Evolutionary conservation across 2,329 filamentous ascomycete species (phyloP), one percentile per base, ranked within the genome.

Genomic region (Myriosclerotinia curreyana): DNA sequence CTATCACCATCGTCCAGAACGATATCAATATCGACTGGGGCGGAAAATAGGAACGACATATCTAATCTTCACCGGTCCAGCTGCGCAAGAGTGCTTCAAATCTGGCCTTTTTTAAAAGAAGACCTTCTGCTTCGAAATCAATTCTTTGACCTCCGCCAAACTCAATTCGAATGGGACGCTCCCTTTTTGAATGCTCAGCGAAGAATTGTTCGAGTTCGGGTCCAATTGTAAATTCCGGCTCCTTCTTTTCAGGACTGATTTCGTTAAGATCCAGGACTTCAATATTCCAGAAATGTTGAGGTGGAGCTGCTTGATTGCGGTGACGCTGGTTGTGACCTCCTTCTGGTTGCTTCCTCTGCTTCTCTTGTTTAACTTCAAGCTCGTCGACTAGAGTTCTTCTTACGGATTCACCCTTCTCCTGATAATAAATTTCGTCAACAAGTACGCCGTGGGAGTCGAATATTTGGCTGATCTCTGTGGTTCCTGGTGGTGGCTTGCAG

Each of bases 41-140:
- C 97, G 72, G 93, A 93, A 82, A 98, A 99, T 81, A 96, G 96
- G 81, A 96, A 96, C 71, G 95, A 96, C 95, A 98, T 97, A 14
- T 52, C 17, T 36, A 59, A 49, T 20, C 12, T 28, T 28, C 22
- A 5, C 3, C 11, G 46, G 17, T 1, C 5, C 28, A 31, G 28
- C 28, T 31, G 28, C 28, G 28, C 28, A 31, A 12, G 31, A 44
- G 38, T 44, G 31, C 40, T 17, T 56, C 53, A 15, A 42, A 20
- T 9, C 15, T 56, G 25, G 25, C 53, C 28, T 20, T 28, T 42
- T 22, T 17, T 11, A n/a, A 5, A n/a, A 20, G 17, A 55, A 25
- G 53, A n/a, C 53, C 38, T 9, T 12, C 11, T 17, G 38, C 53
- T 14, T n/a, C 9, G 25, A 55, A 56, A 20, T 56, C 6, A n/a